phyloP scores from a whole-genome alignment of 441 rosid genomes.

The Brassica balearica region DNA sequence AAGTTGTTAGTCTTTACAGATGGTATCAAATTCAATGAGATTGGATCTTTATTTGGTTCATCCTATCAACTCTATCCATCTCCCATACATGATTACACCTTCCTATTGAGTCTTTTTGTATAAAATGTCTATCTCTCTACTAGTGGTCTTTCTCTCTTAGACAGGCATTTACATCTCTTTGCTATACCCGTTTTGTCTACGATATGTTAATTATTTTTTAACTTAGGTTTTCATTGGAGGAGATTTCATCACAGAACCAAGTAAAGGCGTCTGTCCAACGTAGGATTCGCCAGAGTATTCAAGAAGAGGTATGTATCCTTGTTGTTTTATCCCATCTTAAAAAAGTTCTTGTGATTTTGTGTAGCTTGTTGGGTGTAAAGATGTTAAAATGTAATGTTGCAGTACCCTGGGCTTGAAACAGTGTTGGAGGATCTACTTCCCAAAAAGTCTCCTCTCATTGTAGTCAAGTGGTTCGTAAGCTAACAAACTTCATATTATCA shows the following conservation, averaged over 20 bases:
- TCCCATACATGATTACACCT: not conserved
- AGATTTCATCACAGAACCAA: conserved; percentile 95
- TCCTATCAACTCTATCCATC: too few relatives aligned
- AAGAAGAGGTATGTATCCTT: conserved; percentile 82
- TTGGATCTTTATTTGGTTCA: too few relatives aligned
- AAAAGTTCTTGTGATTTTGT: not conserved
- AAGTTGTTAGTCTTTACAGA: not conserved
- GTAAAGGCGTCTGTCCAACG: conserved; percentile 98
- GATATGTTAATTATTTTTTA: not conserved
- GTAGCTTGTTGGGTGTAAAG: not conserved
- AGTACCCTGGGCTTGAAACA: conserved; percentile 95
- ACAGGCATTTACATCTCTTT: not conserved
- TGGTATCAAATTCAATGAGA: not conserved
- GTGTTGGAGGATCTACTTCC: conserved; percentile 97
- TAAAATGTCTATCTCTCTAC: not conserved
- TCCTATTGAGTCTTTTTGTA: not conserved
- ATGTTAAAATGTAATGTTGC: conserved; percentile 41
- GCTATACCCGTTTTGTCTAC: not conserved
- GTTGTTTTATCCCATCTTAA: conserved; percentile 4
- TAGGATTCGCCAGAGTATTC: conserved; percentile 92
- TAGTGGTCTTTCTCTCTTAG: not conserved
- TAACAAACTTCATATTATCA: conserved; percentile 14
- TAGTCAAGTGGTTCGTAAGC: conserved; percentile 77
- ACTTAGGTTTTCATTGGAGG: conserved; percentile 84
- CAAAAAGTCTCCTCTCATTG: conserved; percentile 87